Conservation (phyloP, 129 eudicot genomes). For the Saussurea involucrata region DNA sequence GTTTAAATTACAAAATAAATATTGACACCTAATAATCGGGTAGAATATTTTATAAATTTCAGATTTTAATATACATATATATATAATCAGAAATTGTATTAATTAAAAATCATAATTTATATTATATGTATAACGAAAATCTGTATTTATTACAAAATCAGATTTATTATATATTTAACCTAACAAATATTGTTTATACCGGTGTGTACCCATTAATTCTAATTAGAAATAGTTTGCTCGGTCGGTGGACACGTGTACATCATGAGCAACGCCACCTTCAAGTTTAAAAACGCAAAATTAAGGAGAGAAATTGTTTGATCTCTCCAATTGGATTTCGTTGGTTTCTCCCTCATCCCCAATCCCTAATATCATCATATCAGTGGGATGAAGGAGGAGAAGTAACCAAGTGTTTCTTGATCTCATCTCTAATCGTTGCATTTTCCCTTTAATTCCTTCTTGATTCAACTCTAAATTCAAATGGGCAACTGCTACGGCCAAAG, state of each 20-base stretch:
- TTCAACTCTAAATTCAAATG: conserved; percentile 3
- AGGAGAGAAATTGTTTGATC: background rate
- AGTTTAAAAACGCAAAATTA: background rate
- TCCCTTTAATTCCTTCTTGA: background rate
- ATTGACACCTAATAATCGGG: background rate
- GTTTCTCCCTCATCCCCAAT: background rate
- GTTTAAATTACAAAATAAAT: too few species aligned
- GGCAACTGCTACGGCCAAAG: conserved; percentile 13
- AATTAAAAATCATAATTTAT: background rate
- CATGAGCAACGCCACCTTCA: conserved; percentile 2
- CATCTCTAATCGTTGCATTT: background rate
- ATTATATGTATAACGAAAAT: background rate
- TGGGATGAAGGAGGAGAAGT: conserved; percentile 9
- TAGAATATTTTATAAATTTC: background rate
- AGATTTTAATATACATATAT: background rate
- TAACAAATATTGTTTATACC: background rate
- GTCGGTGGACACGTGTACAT: conserved; percentile 14
- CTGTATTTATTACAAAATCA: background rate
- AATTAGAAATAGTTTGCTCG: background rate
- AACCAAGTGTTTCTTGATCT: background rate
- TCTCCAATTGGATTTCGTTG: conserved; percentile 3
- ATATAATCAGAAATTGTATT: background rate
- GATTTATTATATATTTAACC: background rate
- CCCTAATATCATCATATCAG: background rate
- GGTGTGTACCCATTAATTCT: background rate